Base-by-base conservation (phyloP, 2,329 filamentous ascomycete genomes). In the Colletotrichum sp. region DNA sequence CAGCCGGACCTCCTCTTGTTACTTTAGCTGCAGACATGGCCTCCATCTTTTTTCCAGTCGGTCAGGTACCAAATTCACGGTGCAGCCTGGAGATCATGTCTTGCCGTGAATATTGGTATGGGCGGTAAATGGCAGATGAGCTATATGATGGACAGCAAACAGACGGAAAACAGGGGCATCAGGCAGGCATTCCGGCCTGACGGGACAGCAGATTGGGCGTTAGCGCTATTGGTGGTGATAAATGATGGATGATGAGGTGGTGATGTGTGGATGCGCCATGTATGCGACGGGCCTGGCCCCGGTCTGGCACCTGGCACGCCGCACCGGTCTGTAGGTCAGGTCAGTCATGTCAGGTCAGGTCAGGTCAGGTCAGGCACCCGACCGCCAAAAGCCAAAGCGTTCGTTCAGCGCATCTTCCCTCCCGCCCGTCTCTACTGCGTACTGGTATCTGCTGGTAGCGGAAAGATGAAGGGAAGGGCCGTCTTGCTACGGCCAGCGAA, bases 241-340 rank as follows among this genome's bases (percentile, higher is more conserved):
- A 60, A 60, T 61, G 59, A 72, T 68, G 61, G 13, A 68, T 68
- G 59, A 71, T 72, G 68, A 63, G 48, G 73, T 75, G 72, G 72
- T 72, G 72, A 72, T 72, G 66, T 70, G 72, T 72, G 68, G 67
- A 60, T 71, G 28, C 39, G 39, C 25, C 55, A 28, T 28, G 34
- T n/a, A 15, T 22, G 67, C 52, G 25, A 52, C 57, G 16, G 30
- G n/a, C 44, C 44, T 48, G 44, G 44, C 44, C 39, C 60, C 27
- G 36, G 64, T 52, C 64, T 67, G 39, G 55, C 36, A 57, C 36
- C 68, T 55, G 39, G 68, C 55, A 69, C 34, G 67, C 68, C 68
- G 68, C 57, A 63, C 68, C 57, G 68, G 27, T 16, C 60, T 57
- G 34, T 32, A 36, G 65, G 44, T 64, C 48, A 71, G 44, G 57